Percentiles rank a stretch among this genome's conserved stretches.
Evolutionary conservation across 176 grass and related monocot genomes (phyloP).

Genomic region (Avena eriantha): DNA sequence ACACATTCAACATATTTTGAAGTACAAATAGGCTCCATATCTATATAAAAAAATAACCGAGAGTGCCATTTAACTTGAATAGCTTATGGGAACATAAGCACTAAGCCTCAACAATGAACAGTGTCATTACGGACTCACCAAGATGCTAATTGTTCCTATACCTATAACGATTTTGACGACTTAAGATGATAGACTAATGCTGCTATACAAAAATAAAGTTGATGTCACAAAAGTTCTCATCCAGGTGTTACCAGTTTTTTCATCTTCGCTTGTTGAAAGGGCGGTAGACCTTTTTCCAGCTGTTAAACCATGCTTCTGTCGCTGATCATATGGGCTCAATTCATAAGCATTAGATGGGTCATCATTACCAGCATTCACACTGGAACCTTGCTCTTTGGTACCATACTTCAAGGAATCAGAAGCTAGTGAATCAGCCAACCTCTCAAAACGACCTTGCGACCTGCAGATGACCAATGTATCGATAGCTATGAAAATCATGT

Average conservation of each 20-base stretch:
- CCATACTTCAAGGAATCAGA: slow-evolving; percentile 59
- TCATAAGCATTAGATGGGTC: slow-evolving; percentile 59
- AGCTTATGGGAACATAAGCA: not conserved
- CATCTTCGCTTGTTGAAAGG: slow-evolving; percentile 63
- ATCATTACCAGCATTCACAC: slow-evolving; percentile 58
- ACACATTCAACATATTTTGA: slow-evolving; percentile 16
- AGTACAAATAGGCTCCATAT: slow-evolving; percentile 19
- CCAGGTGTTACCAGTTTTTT: slow-evolving; percentile 62
- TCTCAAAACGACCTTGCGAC: slow-evolving; percentile 77
- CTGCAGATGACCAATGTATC: slow-evolving; percentile 45
- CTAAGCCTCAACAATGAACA: not conserved
- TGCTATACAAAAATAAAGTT: slow-evolving; percentile 1
- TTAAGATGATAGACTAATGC: slow-evolving; percentile 18
- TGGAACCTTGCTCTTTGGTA: slow-evolving; percentile 66
- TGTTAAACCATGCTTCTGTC: slow-evolving; percentile 52
- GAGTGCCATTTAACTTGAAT: not conserved
- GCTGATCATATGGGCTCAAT: slow-evolving; percentile 60
- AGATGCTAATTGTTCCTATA: not conserved
- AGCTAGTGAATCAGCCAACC: slow-evolving; percentile 66
- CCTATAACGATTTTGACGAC: not conserved
- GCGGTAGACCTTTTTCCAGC: slow-evolving; percentile 53
- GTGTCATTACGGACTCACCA: not conserved
- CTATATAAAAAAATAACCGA: not conserved
- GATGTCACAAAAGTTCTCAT: slow-evolving; percentile 18
- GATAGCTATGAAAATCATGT: slow-evolving; percentile 22